These are phyloP conservation scores for Lippia alba DNA, from an alignment of 305 asterid genomes.

Conservation along the genomic window DNA sequence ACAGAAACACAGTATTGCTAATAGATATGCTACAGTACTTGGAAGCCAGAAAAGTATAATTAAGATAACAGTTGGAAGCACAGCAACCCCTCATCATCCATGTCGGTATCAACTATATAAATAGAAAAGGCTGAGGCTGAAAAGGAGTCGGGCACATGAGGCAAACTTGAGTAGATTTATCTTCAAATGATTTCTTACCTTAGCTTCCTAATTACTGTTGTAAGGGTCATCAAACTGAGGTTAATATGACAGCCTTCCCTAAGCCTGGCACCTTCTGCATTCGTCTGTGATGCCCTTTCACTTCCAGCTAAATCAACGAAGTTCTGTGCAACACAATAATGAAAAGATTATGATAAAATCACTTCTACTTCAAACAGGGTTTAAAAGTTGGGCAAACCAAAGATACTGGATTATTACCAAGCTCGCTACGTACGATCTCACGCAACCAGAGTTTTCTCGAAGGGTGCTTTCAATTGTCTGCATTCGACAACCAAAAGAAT, in stretches of 20 bases:
- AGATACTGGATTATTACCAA: constrained; percentile 60
- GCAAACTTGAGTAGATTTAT: not conserved
- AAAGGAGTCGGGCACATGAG: not conserved
- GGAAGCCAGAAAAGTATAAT: not conserved
- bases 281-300: constrained; percentile 93
- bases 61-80: no score
- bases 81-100: not conserved
- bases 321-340: constrained; percentile 60
- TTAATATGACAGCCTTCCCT: constrained; percentile 99
- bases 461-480: constrained; percentile 95
- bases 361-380: constrained; percentile 1
- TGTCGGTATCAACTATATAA: not conserved
- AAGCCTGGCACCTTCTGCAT: constrained; percentile 92
- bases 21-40: not conserved
- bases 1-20: no score
- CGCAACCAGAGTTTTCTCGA: constrained; percentile 91
- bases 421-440: constrained; percentile 94
- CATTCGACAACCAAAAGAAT: constrained; percentile 40
- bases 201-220: constrained; percentile 93
- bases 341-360: not conserved
- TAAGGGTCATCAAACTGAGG: constrained; percentile 97
- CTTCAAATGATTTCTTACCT: constrained; percentile 53
- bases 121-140: not conserved
- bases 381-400: constrained; percentile 2
- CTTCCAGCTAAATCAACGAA: constrained; percentile 98